Evolutionary conservation across 768 basidiomycete genomes (phyloP).

Genomic region (Artomyces pyxidatus): DNA sequence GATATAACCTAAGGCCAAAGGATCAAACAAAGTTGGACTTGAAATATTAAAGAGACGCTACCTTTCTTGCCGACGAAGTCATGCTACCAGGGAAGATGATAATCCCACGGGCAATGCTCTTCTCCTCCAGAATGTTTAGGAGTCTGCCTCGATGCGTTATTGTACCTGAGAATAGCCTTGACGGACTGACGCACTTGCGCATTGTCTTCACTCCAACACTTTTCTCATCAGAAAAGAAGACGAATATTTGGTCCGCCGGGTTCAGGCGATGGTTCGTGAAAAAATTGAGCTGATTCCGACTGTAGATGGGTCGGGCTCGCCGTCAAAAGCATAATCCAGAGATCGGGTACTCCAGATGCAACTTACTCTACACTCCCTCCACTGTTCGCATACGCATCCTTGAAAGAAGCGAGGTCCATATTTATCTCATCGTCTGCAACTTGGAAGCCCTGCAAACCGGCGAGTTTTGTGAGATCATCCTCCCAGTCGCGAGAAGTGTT

Average conservation of each 20-base stretch:
- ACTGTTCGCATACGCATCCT: slow-evolving; percentile 58
- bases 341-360: too few relatives aligned
- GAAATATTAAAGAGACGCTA: slow-evolving; percentile 20
- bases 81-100: slow-evolving; percentile 95
- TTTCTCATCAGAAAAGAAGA: slow-evolving; percentile 93
- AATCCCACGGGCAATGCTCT: slow-evolving; percentile 82
- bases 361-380: slow-evolving; percentile 83
- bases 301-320: too few relatives aligned
- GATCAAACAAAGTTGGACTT: slow-evolving; percentile 1
- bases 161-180: background rate
- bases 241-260: slow-evolving; percentile 73
- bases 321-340: too few relatives aligned
- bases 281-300: slow-evolving; percentile 86
- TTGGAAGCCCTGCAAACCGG: slow-evolving; percentile 87
- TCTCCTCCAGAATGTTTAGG: slow-evolving; percentile 84
- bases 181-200: slow-evolving; percentile 90
- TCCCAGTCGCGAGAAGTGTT: slow-evolving; percentile 5
- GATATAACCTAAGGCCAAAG: slow-evolving; percentile 73
- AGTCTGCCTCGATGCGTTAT: slow-evolving; percentile 44
- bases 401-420: slow-evolving; percentile 79
- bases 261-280: slow-evolving; percentile 69
- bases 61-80: slow-evolving; percentile 96
- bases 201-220: slow-evolving; percentile 97
- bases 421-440: slow-evolving; percentile 92
- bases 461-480: background rate